Conservation (phyloP, 2,329 filamentous ascomycete genomes). For the Fusarium sp. region DNA sequence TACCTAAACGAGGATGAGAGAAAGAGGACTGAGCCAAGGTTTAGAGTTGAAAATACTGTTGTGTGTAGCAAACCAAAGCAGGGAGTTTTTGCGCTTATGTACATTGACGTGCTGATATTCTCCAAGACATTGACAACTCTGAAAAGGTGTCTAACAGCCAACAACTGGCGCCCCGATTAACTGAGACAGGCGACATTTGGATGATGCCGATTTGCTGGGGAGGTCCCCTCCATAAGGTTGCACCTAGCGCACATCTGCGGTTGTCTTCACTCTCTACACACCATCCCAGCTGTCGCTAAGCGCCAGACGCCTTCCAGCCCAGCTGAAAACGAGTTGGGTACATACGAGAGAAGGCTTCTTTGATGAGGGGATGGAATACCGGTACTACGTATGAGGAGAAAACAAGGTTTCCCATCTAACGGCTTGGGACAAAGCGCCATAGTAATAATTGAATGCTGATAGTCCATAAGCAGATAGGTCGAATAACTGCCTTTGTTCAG, state of each 20-base stretch:
- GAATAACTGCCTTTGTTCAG: conserved; percentile 9
- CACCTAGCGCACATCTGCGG: conserved; percentile 30
- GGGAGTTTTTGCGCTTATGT: too few species aligned
- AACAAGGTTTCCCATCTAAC: conserved; percentile 27
- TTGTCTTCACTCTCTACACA: conserved; percentile 36
- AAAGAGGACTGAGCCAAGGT: conserved; percentile 5
- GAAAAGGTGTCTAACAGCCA: conserved; percentile 4
- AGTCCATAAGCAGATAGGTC: conserved; percentile 22
- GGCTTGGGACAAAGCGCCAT: conserved; percentile 5
- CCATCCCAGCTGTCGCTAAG: conserved; percentile 45
- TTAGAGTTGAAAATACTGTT: neutral
- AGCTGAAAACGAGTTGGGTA: conserved; percentile 16
- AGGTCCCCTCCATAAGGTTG: conserved; percentile 18
- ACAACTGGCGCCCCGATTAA: conserved; percentile 10
- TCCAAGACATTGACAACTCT: conserved; percentile 6
- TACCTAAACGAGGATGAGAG: conserved; percentile 1
- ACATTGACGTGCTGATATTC: neutral
- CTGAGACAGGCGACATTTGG: conserved; percentile 26
- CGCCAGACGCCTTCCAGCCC: conserved; percentile 36
- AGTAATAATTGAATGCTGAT: neutral
- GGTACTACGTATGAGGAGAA: conserved; percentile 22
- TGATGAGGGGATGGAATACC: conserved; percentile 10
- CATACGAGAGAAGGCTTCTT: neutral
- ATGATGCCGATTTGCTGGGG: conserved; percentile 35
- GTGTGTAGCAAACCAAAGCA: conserved; percentile 4